These are phyloP conservation scores for Pythium myriotylum DNA, from an alignment of 352 stramenopile genomes.

Conservation along the genomic window DNA sequence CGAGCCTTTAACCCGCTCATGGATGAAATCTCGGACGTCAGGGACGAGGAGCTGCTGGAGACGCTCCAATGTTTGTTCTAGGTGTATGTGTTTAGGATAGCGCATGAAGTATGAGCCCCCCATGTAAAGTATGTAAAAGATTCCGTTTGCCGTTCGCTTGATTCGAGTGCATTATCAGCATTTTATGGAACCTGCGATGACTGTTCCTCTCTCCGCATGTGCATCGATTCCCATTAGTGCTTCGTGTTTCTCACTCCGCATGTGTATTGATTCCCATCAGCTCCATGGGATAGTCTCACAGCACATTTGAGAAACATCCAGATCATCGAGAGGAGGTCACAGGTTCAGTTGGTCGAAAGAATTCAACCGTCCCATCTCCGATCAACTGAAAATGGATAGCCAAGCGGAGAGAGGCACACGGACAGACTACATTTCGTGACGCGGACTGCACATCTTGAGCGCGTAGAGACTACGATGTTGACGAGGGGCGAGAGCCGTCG, in stretches of 20 bases:
- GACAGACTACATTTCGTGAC: too few relatives aligned
- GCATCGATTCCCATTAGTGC: neutral
- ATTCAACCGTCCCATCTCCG: too few relatives aligned
- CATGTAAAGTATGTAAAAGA: neutral
- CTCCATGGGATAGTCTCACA: neutral
- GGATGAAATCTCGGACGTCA: slow-evolving; percentile 18
- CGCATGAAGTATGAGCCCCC: neutral
- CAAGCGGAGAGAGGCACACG: too few relatives aligned
- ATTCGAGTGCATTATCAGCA: neutral
- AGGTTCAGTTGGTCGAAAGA: too few relatives aligned
- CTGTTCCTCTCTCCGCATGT: neutral
- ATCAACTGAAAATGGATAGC: too few relatives aligned
- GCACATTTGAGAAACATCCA: too few relatives aligned
- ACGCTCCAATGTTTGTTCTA: slow-evolving; percentile 21
- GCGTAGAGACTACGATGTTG: too few relatives aligned
- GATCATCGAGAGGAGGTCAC: too few relatives aligned
- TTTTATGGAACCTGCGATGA: neutral
- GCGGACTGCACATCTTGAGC: too few relatives aligned
- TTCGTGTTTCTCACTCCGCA: neutral
- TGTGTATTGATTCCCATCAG: neutral
- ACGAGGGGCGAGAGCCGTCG: too few relatives aligned
- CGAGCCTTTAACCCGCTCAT: slow-evolving; percentile 17
- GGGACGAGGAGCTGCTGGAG: slow-evolving; percentile 18
- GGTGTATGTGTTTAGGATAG: neutral
- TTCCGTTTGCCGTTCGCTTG: neutral